Base-by-base conservation (phyloP, 2,329 filamentous ascomycete species). In the Alternaria conjuncta region DNA sequence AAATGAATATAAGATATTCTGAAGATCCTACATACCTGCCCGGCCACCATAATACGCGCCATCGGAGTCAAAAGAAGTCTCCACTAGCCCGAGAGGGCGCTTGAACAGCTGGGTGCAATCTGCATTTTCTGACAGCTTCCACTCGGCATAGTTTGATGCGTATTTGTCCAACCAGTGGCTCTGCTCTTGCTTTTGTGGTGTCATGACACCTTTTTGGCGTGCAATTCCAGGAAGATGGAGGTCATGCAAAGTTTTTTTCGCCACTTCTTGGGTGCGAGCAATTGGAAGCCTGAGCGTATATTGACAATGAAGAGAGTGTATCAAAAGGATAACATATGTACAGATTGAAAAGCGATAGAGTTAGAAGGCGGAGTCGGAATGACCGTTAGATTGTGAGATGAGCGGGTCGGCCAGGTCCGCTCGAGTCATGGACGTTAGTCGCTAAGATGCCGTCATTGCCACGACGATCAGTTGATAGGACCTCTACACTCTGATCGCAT, bases 1-100 rank as follows among this genome's bases (percentile, higher is more conserved):
- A 26, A 61, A n/a, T 6, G 20, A 25, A 5, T 25, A 45, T 21
- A 20, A 11, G 2, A 6, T 15, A 26, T 18, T 18, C n/a, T 30
- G 5, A 25, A 36, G 10, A 46, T 26, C 5, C 25, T 26, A 41
- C 46, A 13, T 56, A 63, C 61, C 61, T 20, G 83, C 83, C 56
- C 82, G 74, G 6, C 83, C 83, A 59, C 82, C 82, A 55, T 75
- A 82, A 51, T 82, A 77, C 6, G 73, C 65, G 4, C 83, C 83
- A 69, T 84, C 83, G 0, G 70, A 68, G 61, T 84, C 82, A 71
- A 85, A 85, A 11, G 77, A 77, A 2, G 72, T 77, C 60, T 85
- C 83, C 0, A 84, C 79, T 6, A 83, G 72, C 1, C 83, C 83
- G 1, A 84, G 63, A 0, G 81, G 81, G 9, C 82, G 73, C 18